Evolutionary conservation across 176 grass and related monocot species (phyloP), one percentile per base, ranked within the genome.

Genomic region (Raddia guianensis): DNA sequence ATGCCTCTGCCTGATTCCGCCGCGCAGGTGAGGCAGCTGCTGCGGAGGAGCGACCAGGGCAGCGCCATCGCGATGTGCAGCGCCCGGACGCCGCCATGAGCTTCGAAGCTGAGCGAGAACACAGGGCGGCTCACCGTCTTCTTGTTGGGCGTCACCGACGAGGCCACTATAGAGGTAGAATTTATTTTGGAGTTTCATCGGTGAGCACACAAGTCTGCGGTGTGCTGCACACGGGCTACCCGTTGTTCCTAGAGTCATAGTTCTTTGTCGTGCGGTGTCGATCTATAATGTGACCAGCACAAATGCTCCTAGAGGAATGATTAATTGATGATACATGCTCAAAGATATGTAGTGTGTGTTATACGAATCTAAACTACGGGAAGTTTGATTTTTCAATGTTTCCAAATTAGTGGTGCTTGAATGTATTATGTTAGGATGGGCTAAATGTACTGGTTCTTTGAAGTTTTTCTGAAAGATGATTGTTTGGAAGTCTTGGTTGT

Each of bases 11-110:
- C 54, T 9, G 8, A 56, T 56, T 0, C n/a, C 8, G n/a, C n/a
- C n/a, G n/a, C n/a, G 4, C 68, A 97, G 95, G 95, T 91, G 68
- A 87, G 90, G 81, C 95, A 93, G 89, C 81, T 98, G 64, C 76
- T 98, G 88, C 66, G 80, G 48, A 81, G 70, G 84, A 86, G 69
- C 60, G 84, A 88, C 1, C 16, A 87, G 40, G 88, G 72, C 20
- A 81, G 88, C 57, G 92, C 93, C 68, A 44, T 95, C 59, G 90
- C 95, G 8, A 93, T 90, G 64, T 98, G 95, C 80, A 83, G 92
- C 40, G 67, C 66, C 92, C 92, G 10, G 84, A 67, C 7, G 13
- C 48, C 8, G 86, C 95, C 44, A 35, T 79, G 84, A 92, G 76
- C 92, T 95, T 33, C 75, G 63, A 86, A 84, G 35, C 76, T 98